Conservation (phyloP, 2,329 filamentous ascomycete genomes). For the Exophiala sideris region DNA sequence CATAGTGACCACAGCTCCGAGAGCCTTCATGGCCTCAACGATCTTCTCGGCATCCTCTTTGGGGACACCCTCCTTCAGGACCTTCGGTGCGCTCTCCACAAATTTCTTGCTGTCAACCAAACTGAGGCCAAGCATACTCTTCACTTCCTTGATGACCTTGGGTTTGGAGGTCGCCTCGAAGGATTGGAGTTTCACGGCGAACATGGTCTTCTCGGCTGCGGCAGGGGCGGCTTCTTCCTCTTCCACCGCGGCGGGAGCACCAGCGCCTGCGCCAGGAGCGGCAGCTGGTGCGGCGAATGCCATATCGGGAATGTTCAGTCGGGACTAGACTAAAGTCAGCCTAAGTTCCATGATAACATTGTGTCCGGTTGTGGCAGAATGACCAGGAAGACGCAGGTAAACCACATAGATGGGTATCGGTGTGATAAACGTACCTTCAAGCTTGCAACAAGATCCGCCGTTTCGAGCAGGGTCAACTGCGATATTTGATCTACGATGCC, state of each 20-base stretch:
- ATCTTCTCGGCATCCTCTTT: slow-evolving; percentile 99
- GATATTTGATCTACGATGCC: slow-evolving; percentile 98
- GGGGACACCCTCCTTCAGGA: slow-evolving; percentile 97
- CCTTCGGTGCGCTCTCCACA: slow-evolving; percentile 91
- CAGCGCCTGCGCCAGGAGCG: slow-evolving; percentile 56
- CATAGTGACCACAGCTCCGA: slow-evolving; percentile 86
- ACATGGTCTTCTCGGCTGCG: slow-evolving; percentile 90
- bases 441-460: slow-evolving; percentile 87
- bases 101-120: slow-evolving; percentile 99
- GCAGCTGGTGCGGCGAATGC: slow-evolving; percentile 84
- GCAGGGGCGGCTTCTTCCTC: slow-evolving; percentile 87
- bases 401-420: neutral
- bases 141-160: slow-evolving; percentile 99
- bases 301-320: slow-evolving; percentile 96
- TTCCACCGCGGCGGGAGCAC: slow-evolving; percentile 60
- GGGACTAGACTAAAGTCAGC: slow-evolving; percentile 56
- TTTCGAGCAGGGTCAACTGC: slow-evolving; percentile 95
- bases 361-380: neutral
- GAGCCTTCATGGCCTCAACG: slow-evolving; percentile 84
- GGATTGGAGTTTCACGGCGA: slow-evolving; percentile 88
- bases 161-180: slow-evolving; percentile 89
- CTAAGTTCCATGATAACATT: neutral
- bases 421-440: slow-evolving; percentile 70
- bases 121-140: slow-evolving; percentile 88
- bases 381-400: neutral